phyloP scores from a whole-genome alignment of 176 grass and related monocot genomes.

The Zea luxurians region DNA sequence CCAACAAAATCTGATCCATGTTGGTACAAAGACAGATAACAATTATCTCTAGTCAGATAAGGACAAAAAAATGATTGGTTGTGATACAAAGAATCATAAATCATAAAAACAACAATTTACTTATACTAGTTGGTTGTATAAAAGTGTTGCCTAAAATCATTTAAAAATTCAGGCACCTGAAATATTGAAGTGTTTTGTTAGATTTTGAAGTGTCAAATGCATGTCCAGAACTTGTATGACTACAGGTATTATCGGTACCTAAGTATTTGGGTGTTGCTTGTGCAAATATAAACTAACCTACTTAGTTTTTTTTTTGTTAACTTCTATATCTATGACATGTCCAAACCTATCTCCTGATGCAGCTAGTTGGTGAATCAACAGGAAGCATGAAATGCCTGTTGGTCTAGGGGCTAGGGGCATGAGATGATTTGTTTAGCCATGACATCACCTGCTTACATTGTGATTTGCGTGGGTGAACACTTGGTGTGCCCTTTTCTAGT shows the following conservation, averaged over 20 bases:
- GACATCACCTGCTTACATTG: background rate
- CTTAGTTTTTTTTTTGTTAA: background rate
- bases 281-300: background rate
- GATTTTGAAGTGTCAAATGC: slow-evolving; percentile 6
- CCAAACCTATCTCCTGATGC: background rate
- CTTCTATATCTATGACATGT: background rate
- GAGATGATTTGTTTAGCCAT: slow-evolving; percentile 1
- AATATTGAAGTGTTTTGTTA: no score
- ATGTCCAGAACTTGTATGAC: background rate
- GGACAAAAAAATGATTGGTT: no score
- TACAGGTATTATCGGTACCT: background rate
- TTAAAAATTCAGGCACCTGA: no score
- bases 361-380: slow-evolving; percentile 17
- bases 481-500: slow-evolving; percentile 5
- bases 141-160: no score
- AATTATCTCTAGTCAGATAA: no score
- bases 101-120: no score
- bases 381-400: background rate
- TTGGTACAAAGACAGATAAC: no score
- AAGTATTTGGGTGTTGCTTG: background rate
- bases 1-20: no score
- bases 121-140: no score
- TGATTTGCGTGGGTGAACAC: background rate
- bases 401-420: background rate
- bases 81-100: no score